These are phyloP conservation scores for Coleophoma crateriformis DNA, from an alignment of 2,329 filamentous ascomycete species.

Conservation along the genomic window DNA sequence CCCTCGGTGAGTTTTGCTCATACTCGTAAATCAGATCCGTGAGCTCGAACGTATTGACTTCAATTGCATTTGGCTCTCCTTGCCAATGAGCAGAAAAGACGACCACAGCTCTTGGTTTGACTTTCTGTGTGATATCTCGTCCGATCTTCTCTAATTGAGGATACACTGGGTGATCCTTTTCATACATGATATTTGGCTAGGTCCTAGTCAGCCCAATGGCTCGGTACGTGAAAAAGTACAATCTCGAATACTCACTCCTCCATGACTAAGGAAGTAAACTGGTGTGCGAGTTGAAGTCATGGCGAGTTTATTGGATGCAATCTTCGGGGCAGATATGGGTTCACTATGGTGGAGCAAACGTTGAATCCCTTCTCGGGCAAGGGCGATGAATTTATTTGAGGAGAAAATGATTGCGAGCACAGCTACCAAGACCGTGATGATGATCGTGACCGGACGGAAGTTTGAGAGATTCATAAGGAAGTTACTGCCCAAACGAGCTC, in stretches of 20 bases:
- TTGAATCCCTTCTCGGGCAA: not conserved
- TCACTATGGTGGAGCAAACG: not conserved
- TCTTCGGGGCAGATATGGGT: not conserved
- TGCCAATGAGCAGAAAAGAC: constrained; percentile 79
- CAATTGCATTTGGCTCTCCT: constrained; percentile 45
- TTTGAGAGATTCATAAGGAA: constrained; percentile 2
- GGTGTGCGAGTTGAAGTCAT: constrained; percentile 14
- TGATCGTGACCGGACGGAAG: not conserved
- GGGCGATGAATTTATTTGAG: constrained; percentile 1
- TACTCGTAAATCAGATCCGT: constrained; percentile 67
- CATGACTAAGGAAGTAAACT: constrained; percentile 21
- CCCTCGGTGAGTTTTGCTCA: constrained; percentile 15
- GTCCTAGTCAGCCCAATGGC: not conserved
- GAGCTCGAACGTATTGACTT: constrained; percentile 61
- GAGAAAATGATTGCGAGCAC: constrained; percentile 9
- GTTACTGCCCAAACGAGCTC: not conserved
- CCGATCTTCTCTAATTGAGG: constrained; percentile 59
- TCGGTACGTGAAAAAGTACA: not conserved
- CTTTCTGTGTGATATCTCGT: constrained; percentile 61
- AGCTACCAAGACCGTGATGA: constrained; percentile 2
- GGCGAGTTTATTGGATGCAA: constrained; percentile 2
- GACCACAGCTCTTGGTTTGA: constrained; percentile 67
- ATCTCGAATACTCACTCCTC: constrained; percentile 13
- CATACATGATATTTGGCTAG: constrained; percentile 62
- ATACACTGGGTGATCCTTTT: constrained; percentile 64